Evolutionary conservation across 768 basidiomycete species (phyloP).

Genomic region (Dacryopinax spathularia): DNA sequence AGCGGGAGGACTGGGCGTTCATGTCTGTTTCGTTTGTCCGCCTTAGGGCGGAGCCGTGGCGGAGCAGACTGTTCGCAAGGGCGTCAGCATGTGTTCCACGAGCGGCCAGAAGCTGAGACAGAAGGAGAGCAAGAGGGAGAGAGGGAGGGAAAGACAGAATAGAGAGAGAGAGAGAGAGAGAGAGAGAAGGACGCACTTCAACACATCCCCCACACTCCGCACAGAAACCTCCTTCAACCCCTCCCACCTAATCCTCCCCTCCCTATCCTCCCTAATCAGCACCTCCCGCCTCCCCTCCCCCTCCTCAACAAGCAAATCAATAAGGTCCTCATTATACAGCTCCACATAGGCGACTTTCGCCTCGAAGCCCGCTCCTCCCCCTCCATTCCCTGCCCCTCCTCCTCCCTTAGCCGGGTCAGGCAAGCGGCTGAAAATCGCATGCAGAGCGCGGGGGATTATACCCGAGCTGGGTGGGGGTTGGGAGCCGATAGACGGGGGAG

Average conservation of each 20-base stretch:
- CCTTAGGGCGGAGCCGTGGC: conserved; percentile 76
- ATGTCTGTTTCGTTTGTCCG: conserved; percentile 96
- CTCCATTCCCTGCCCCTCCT: conserved; percentile 51
- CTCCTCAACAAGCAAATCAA: conserved; percentile 78
- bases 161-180: neutral
- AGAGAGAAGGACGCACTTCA: conserved; percentile 48
- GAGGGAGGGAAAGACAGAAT: neutral
- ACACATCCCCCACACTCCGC: conserved; percentile 72
- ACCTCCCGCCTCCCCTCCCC: conserved; percentile 58
- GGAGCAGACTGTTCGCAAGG: conserved; percentile 49
- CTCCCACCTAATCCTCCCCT: conserved; percentile 93
- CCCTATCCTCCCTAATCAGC: conserved; percentile 92
- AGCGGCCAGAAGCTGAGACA: too few species aligned
- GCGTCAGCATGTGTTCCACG: neutral
- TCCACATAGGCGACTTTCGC: conserved; percentile 86
- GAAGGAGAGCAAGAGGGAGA: neutral
- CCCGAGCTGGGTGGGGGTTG: conserved; percentile 74
- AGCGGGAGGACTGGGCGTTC: conserved; percentile 96
- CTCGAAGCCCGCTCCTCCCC: conserved; percentile 5
- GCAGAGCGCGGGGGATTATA: conserved; percentile 87
- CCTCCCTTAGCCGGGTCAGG: conserved; percentile 63
- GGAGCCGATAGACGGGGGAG: conserved; percentile 45
- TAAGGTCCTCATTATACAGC: conserved; percentile 97
- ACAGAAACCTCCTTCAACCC: conserved; percentile 87
- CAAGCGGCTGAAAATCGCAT: conserved; percentile 68